phyloP scores from a whole-genome alignment of 371 early-diverging fungal genomes.

The Fennellomyces sp. region DNA sequence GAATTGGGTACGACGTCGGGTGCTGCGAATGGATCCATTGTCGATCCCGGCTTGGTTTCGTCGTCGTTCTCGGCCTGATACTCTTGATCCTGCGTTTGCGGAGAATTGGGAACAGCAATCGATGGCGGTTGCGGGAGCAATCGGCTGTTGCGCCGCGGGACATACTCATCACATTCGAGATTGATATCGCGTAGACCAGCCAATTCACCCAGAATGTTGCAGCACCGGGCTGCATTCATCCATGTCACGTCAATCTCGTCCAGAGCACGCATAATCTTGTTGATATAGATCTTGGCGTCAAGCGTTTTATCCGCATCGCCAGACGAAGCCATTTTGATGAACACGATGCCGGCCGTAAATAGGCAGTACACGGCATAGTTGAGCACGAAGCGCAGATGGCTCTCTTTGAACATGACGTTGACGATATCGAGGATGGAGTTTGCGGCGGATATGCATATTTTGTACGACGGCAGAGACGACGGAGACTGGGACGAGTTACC shows the following conservation, averaged over 20 bases:
- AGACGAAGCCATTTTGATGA: constrained; percentile 35
- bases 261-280: constrained; percentile 36
- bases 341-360: constrained; percentile 44
- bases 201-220: constrained; percentile 47
- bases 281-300: constrained; percentile 35
- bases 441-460: constrained; percentile 52
- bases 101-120: constrained; percentile 16
- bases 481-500: constrained; percentile 22
- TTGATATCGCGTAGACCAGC: constrained; percentile 43
- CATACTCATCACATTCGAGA: constrained; percentile 15
- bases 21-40: constrained; percentile 45
- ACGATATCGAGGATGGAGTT: constrained; percentile 48
- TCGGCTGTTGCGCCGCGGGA: constrained; percentile 10
- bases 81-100: constrained; percentile 8
- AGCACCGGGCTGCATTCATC: constrained; percentile 35
- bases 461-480: constrained; percentile 33
- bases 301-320: constrained; percentile 19
- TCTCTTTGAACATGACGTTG: constrained; percentile 32
- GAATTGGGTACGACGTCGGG: constrained; percentile 33
- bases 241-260: constrained; percentile 42
- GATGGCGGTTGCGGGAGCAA: constrained; percentile 5
- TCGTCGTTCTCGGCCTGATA: neutral
- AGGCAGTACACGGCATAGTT: constrained; percentile 44
- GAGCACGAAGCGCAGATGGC: constrained; percentile 32
- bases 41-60: constrained; percentile 2